Percentiles rank a stretch among this genome's conserved stretches.
These are phyloP conservation scores for Taiozyma sp. DNA, from an alignment of 1,139 yeast genomes.

Conservation along the genomic window DNA sequence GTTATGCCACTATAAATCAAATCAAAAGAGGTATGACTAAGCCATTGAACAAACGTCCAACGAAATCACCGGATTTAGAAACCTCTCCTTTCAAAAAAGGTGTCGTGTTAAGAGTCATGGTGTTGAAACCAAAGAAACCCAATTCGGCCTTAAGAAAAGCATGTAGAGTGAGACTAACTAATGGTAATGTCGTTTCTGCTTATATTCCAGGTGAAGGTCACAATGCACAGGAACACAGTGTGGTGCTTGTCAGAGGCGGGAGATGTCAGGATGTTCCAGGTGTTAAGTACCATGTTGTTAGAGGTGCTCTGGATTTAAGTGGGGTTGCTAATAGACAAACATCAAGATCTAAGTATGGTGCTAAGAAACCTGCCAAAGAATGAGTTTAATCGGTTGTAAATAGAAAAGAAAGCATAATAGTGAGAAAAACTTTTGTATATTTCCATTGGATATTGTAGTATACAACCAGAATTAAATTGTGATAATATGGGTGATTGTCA, in stretches of 20 bases:
- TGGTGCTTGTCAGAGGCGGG: conserved; percentile 94
- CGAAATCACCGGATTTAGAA: conserved; percentile 81
- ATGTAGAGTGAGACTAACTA: conserved; percentile 88
- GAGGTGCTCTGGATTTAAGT: conserved; percentile 92
- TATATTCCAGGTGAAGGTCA: conserved; percentile 99
- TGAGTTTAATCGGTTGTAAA: conserved; percentile 17
- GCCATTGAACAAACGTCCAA: conserved; percentile 44
- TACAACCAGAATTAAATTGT: neutral
- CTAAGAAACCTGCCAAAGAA: conserved; percentile 69
- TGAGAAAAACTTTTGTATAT: neutral
- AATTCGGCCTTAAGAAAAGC: conserved; percentile 98
- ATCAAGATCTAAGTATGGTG: conserved; percentile 92
- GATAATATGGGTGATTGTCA: no score
- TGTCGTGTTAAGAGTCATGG: conserved; percentile 92
- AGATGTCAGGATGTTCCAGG: conserved; percentile 98
- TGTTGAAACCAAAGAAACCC: conserved; percentile 95
- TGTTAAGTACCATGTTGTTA: conserved; percentile 88
- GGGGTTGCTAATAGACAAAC: conserved; percentile 93
- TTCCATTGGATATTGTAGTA: neutral
- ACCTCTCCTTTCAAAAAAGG: conserved; percentile 83
- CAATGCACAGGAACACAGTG: conserved; percentile 96
- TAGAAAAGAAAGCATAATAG: neutral
- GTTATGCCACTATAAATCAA: conserved; percentile 68
- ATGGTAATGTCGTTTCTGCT: conserved; percentile 86
- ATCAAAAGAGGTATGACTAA: conserved; percentile 61